Evolutionary conservation across 1,284 basidiomycete species (phyloP).

Genomic region (Leucoagaricus sp.): DNA sequence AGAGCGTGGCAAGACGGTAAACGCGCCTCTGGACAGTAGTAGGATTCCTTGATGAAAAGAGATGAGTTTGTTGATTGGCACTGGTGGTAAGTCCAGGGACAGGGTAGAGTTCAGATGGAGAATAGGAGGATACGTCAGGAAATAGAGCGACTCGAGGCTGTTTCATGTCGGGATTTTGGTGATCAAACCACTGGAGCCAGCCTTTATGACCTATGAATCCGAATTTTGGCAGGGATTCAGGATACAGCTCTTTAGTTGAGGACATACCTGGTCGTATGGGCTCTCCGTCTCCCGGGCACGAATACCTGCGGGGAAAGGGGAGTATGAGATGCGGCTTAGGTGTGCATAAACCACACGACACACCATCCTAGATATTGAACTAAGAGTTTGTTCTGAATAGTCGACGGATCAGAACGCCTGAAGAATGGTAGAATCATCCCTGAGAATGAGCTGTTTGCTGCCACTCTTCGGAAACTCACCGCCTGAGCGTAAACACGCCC

Average conservation of each 20-base stretch:
- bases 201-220: conserved; percentile 59
- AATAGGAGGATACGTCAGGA: conserved; percentile 73
- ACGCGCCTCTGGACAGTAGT: conserved; percentile 62
- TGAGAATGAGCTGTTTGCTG: too few relatives aligned
- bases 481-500: too few relatives aligned
- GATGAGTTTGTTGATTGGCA: conserved; percentile 57
- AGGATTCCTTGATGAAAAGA: conserved; percentile 76
- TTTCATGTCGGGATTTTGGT: conserved; percentile 65
- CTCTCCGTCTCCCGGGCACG: conserved; percentile 66
- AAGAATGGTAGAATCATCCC: too few relatives aligned
- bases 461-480: too few relatives aligned
- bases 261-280: conserved; percentile 58
- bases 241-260: background rate
- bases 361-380: conserved; percentile 86
- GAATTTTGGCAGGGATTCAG: background rate
- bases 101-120: conserved; percentile 65
- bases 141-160: conserved; percentile 70
- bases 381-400: conserved; percentile 73
- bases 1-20: conserved; percentile 9
- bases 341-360: conserved; percentile 22
- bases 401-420: conserved; percentile 50
- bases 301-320: conserved; percentile 58
- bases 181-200: conserved; percentile 79
- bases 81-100: conserved; percentile 60
- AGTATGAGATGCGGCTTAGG: background rate